Evolutionary conservation across 1,284 basidiomycete species (phyloP), one percentile per base, ranked within the genome.

Genomic region (Fomes fomentarius): DNA sequence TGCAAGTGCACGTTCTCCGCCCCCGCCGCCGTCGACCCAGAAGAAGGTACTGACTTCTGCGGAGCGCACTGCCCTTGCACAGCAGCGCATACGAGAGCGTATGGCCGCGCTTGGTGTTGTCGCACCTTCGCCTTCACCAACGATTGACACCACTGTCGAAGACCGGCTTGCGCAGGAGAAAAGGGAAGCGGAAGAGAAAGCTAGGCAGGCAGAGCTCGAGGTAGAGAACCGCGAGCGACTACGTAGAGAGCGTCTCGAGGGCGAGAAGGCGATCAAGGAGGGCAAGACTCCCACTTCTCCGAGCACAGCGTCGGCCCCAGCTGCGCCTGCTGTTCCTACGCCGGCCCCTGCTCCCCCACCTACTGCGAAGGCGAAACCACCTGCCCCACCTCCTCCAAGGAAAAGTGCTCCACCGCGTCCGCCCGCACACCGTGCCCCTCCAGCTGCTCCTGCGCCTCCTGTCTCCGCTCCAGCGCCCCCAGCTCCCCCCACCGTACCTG

Each of bases 51-150:
- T 98, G 91, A 89, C 93, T 0, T 76, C 88, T 0, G 94, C 90
- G 61, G 93, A 98, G 67, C 86, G 93, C 10, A 79, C 84, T 50
- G 93, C 91, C 0, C 94, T 81, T 68, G 96, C 94, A 1, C 87
- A 93, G 66, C 83, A 87, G 19, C 84, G 91, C 40, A 85, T 98
- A 33, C 85, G 94, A 64, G 94, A 90, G 39, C 89, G 96, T 28
- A 94, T 93, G 81, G 84, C 87, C 37, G 90, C 90, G 9, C 81
- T 98, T 3, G 96, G 97, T 14, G 79, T 88, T 26, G 79, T 91
- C 2, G 73, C 87, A 2, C 65, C 83, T 0, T 69, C 82, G 3
- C 63, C 77, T 4, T 67, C 74, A 0, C 70, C 81, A 10, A 73
- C 76, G 6, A 75, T 93, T 2, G 94, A 96, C 69, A 85, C 83